Base-by-base conservation (phyloP, 192 early-diverging fungal genomes). In the Dimargaris cristalligena region DNA sequence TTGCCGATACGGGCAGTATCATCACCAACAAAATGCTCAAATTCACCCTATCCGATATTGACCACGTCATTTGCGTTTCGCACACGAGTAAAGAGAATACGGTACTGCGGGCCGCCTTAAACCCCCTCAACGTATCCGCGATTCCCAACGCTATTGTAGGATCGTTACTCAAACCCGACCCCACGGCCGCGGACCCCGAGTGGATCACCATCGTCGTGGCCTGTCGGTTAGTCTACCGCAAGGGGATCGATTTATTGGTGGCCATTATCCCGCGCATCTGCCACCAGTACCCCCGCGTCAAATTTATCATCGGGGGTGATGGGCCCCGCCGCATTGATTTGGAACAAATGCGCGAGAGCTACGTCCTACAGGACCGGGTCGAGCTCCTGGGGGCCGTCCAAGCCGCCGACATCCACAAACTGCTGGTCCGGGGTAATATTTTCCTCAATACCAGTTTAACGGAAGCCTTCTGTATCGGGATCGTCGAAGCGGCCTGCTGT, bases 31-130 rank as follows among this genome's bases (percentile, higher is more conserved):
- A 99, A 73, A 70, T 97, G 57, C 75, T 97, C 14, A 96, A 99
- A 59, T 97, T 95, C 56, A 94, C 94, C 4, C 67, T 99, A 28
- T 90, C 88, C n/a, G 95, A 99, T 60, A 80, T 97, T 32, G 86
- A 93, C 59, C 93, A 96, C 69, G 92, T 94, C 26, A 93, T 99
- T 45, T 99, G 95, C 62, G 95, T 99, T 20, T 94, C 91, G 23
- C 88, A 97, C 70, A 99, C 95, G 60, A 93, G 93, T 75, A 99
- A 96, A 71, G 95, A 97, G 70, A 99, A 99, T 71, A 99, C 95
- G 1, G 95, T 99, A 11, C 70, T 99, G 29, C 75, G 95, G 22
- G 95, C 91, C 1, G 83, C 87, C 6, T 76, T 99, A 23, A 84
- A 89, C 38, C 95, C 95, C 11, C 71, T 77, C 58, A 80, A 82